Percentiles rank a stretch among this genome's conserved stretches.
Evolutionary conservation across 257 asterid species (phyloP).

Genomic region (Gentiana dahurica): DNA sequence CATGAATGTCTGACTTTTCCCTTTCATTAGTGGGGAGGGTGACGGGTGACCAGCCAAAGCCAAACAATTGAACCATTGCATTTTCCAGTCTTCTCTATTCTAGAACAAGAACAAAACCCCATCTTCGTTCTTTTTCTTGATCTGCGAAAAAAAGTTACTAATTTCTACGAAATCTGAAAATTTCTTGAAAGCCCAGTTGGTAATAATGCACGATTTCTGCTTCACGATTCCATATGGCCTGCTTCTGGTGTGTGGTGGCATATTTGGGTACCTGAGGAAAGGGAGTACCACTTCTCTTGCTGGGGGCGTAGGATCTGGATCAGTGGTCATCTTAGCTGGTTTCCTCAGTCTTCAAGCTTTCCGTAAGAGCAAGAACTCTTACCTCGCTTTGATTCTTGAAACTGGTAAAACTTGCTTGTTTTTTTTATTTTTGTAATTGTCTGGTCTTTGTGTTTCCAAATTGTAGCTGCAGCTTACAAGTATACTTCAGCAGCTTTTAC

Average conservation of each 20-base stretch:
- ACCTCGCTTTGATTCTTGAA: slow-evolving; percentile 59
- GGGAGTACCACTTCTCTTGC: slow-evolving; percentile 83
- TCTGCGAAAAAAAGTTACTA: slow-evolving; percentile 3
- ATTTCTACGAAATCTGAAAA: slow-evolving; percentile 7
- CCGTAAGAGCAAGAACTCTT: slow-evolving; percentile 72
- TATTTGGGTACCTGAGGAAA: slow-evolving; percentile 62
- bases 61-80: slow-evolving; percentile 2
- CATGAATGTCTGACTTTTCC: too few species aligned
- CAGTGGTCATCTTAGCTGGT: slow-evolving; percentile 70
- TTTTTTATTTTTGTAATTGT: neutral
- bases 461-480: too few species aligned
- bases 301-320: slow-evolving; percentile 79
- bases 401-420: slow-evolving; percentile 34
- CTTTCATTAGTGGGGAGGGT: neutral
- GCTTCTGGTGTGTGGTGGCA: slow-evolving; percentile 65
- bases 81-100: neutral
- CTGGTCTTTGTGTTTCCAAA: neutral
- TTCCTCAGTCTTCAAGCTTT: slow-evolving; percentile 87
- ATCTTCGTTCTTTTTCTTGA: slow-evolving; percentile 12
- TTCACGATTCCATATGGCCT: slow-evolving; percentile 94
- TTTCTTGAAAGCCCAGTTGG: slow-evolving; percentile 9
- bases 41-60: neutral
- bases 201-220: slow-evolving; percentile 94
- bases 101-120: neutral
- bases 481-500: too few species aligned